phyloP scores from a whole-genome alignment of 805 yeast species.

The Candida methanosorbosa region DNA sequence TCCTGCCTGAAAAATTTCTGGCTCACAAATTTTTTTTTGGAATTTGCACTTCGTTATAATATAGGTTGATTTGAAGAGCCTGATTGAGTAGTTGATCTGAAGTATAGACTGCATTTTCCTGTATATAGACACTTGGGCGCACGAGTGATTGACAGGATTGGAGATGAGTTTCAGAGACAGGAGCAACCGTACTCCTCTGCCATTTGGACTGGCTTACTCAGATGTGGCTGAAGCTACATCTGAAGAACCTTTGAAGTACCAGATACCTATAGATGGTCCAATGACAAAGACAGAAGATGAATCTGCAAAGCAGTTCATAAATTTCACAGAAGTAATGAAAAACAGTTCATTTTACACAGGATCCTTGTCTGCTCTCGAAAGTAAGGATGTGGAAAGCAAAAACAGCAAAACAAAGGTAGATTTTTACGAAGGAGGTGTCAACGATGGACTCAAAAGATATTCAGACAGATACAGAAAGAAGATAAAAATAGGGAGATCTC shows the following conservation, averaged over 20 bases:
- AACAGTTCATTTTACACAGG: conserved; percentile 69
- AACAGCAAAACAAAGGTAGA: conserved; percentile 15
- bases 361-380: conserved; percentile 22
- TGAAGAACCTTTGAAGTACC: conserved; percentile 26
- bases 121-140: too few species aligned
- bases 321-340: conserved; percentile 41
- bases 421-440: conserved; percentile 31
- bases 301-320: conserved; percentile 46
- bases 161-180: too few species aligned
- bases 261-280: conserved; percentile 60
- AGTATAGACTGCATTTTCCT: too few species aligned
- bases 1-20: too few species aligned
- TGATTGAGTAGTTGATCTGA: too few species aligned
- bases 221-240: conserved; percentile 39
- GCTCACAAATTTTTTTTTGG: too few species aligned
- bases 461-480: conserved; percentile 72
- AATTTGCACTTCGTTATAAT: too few species aligned
- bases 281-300: conserved; percentile 41
- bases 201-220: conserved; percentile 65
- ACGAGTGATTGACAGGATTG: too few species aligned
- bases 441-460: conserved; percentile 74
- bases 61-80: too few species aligned
- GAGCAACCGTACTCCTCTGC: conserved; percentile 37
- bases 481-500: conserved; percentile 60
- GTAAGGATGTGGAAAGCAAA: conserved; percentile 7